Conservation (phyloP, 371 early-diverging fungal species). For the Mycotypha africana region DNA sequence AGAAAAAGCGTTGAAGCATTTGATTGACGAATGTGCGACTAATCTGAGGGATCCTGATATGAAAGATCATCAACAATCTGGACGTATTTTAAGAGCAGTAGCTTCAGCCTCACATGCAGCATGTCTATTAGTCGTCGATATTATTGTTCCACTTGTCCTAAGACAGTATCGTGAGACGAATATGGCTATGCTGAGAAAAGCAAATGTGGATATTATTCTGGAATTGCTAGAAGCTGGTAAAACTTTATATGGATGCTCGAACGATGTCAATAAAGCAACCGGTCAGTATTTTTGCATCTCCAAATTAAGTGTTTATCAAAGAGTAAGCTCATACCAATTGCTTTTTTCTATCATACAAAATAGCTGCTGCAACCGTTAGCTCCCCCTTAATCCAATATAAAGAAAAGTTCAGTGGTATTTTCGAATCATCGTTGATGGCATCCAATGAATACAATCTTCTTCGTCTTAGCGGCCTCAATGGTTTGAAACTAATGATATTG, state of each 20-base stretch:
- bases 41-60: conserved; percentile 68
- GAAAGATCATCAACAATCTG: conserved; percentile 66
- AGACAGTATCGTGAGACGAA: conserved; percentile 48
- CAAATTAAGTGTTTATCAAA: too few relatives aligned
- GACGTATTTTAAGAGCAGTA: conserved; percentile 59
- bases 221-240: conserved; percentile 63
- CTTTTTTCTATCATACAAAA: too few relatives aligned
- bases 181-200: conserved; percentile 55
- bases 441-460: conserved; percentile 72
- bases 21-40: conserved; percentile 61
- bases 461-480: conserved; percentile 61
- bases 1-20: conserved; percentile 57
- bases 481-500: conserved; percentile 60
- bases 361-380: conserved; percentile 36
- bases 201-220: conserved; percentile 59
- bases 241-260: conserved; percentile 56
- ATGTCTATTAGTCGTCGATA: conserved; percentile 49
- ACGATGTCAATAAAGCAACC: too few relatives aligned
- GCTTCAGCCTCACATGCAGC: conserved; percentile 71
- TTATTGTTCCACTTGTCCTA: conserved; percentile 52
- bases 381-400: conserved; percentile 61
- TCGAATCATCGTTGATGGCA: conserved; percentile 48
- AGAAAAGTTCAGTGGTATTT: conserved; percentile 63
- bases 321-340: neutral
- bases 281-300: too few relatives aligned